Evolutionary conservation across 208 protist species (phyloP), one percentile per base, ranked within the genome.

Genomic region (Trypanosoma lewisi): DNA sequence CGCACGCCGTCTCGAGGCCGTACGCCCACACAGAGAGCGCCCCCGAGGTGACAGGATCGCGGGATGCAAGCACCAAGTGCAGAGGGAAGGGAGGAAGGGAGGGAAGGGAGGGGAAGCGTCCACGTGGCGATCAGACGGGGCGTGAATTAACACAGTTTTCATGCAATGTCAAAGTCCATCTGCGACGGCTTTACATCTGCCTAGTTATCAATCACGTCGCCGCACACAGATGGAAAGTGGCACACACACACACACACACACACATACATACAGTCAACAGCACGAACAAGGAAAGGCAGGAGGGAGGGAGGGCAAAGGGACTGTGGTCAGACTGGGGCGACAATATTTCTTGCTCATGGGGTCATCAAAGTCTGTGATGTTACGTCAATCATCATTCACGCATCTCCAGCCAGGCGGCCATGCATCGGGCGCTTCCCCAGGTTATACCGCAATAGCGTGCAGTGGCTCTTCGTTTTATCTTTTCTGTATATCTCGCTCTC

Each of bases 171-270:
- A 61, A 75, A 4, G 69, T 75, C 69, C 69, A 75, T 75, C 69
- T 75, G 69, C 69, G 69, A 75, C 69, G 69, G 69, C 69, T 75
- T 75, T 70, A 75, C 69, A 75, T 75, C 62, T 51, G 62, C 62
- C 69, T 64, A 34, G 69, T 25, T 56, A 23, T 74, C 68, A 54
- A 70, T 70, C 63, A 70, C 36, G 11, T 70, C 63, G 31, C 45
- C 34, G 19, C 47, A n/a, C n/a, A 14, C 36, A 41, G 9, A 14
- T 14, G 14, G 14, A 41, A 16, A 41, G 14, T 69, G 28, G 68
- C 27, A 49, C 21, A 69, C 68, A 54, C 61, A 63, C 63, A 70
- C 36, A 41, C 36, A 17, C 63, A 52, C 21, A 31, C 34, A 28
- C 47, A n/a, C n/a, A 14, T n/a, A n/a, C n/a, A n/a, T n/a, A n/a